Base-by-base conservation (phyloP, 768 basidiomycete species). In the Boletellus emodensis region DNA sequence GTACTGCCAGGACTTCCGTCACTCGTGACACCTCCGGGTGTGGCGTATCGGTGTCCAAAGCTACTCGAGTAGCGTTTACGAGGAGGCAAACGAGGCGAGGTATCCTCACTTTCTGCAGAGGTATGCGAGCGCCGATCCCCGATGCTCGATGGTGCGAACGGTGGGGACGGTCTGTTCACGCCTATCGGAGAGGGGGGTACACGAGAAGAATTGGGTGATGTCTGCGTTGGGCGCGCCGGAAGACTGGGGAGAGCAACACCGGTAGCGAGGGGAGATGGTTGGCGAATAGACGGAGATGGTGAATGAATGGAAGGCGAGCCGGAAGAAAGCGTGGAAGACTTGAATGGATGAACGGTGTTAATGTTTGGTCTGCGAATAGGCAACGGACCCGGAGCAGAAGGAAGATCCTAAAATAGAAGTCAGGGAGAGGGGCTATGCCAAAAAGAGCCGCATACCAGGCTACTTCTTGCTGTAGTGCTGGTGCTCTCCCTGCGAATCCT, bases 31-130 rank as follows among this genome's bases (percentile, higher is more conserved):
- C 76, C 71, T 28, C 69, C 67, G 15, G 75, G 69, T 13, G 71
- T 62, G 18, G 65, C 70, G 62, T 87, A 87, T 39, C 88, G 76
- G 64, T 90, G 82, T 10, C 84, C 82, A 62, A 91, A 91, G 53
- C 82, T 86, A 56, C 85, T 87, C 40, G 84, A 86, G 69, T 89
- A 91, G 7, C 86, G 73, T 64, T 85, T 86, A 35, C 82, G 71
- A 26, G 56, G 10, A 44, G 63, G 63, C 1, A 60, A 22, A 11
- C 64, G 59, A 10, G 64, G 59, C 18, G 64, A 61, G 26, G 56
- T 57, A 20, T 70, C 71, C n/a, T 62, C 70, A 11, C 66, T 71
- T 51, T 71, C 69, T 14, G 60, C 57, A n/a, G 67, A 69, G 6
- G 57, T 50, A n/a, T 71, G 59, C 20, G 72, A 74, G 3, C 73